Percentiles rank a stretch among this genome's conserved stretches.
These are phyloP conservation scores for Cucurbita pepo DNA, from an alignment of 306 rosid genomes.

Conservation along the genomic window DNA sequence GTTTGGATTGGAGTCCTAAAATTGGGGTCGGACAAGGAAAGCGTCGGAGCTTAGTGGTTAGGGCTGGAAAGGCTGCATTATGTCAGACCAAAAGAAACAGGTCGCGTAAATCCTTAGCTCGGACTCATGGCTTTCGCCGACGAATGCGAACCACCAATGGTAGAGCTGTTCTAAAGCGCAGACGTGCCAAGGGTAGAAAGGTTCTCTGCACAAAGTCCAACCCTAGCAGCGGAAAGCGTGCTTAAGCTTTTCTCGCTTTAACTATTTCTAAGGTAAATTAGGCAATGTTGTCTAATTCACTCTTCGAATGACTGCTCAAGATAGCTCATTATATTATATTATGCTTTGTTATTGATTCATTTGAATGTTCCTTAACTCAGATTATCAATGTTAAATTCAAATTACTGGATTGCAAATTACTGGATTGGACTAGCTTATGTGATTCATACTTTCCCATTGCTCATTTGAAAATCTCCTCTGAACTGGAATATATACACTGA, in stretches of 20 bases:
- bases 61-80: slow-evolving; percentile 70
- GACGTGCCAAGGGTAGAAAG: slow-evolving; percentile 89
- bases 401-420: not conserved
- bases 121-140: slow-evolving; percentile 77
- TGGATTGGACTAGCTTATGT: not conserved
- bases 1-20: slow-evolving; percentile 33
- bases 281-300: not conserved
- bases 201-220: slow-evolving; percentile 76
- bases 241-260: slow-evolving; percentile 6
- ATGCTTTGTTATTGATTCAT: not conserved
- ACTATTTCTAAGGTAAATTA: not conserved
- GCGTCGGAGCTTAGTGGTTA: slow-evolving; percentile 47
- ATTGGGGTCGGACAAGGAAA: slow-evolving; percentile 31
- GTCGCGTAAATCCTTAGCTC: slow-evolving; percentile 74
- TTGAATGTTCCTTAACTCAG: not conserved
- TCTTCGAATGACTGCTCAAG: not conserved
- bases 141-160: slow-evolving; percentile 85
- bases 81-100: slow-evolving; percentile 80
- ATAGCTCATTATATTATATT: not conserved
- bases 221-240: slow-evolving; percentile 54
- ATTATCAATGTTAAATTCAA: not conserved
- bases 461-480: not conserved
- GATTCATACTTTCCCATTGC: not conserved
- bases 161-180: slow-evolving; percentile 56
- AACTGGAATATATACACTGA: not conserved